phyloP scores from a whole-genome alignment of 768 basidiomycete genomes.

The Suillus decipiens region DNA sequence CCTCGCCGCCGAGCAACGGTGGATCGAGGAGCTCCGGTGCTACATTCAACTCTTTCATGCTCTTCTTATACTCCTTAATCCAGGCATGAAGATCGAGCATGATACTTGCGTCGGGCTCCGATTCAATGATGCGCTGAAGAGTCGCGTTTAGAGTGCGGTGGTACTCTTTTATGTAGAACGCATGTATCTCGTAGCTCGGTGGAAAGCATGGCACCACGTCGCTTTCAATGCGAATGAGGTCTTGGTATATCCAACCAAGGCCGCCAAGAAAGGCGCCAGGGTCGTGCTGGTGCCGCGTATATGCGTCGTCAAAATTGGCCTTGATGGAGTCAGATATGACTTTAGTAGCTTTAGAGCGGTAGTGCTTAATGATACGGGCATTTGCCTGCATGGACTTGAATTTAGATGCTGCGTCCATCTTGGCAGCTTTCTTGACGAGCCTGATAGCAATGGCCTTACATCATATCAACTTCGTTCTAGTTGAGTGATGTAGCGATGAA shows the following conservation, averaged over 20 bases:
- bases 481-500: background rate
- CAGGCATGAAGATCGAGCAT: constrained; percentile 87
- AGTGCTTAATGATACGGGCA: constrained; percentile 92
- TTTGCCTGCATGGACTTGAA: constrained; percentile 93
- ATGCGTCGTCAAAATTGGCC: constrained; percentile 67
- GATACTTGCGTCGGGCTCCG: constrained; percentile 85
- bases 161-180: constrained; percentile 82
- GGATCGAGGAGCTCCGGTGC: constrained; percentile 82
- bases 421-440: constrained; percentile 92
- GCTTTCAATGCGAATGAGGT: constrained; percentile 89
- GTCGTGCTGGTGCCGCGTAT: constrained; percentile 59
- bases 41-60: constrained; percentile 92
- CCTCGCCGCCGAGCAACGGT: constrained; percentile 91
- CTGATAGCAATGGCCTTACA: constrained; percentile 87
- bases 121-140: constrained; percentile 66
- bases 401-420: constrained; percentile 89
- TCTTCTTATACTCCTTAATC: constrained; percentile 94
- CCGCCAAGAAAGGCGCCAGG: constrained; percentile 75
- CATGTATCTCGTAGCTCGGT: constrained; percentile 85
- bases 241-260: constrained; percentile 91
- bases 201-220: constrained; percentile 93
- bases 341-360: constrained; percentile 85
- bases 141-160: constrained; percentile 81
- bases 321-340: constrained; percentile 78
- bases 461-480: background rate